Percentiles rank a stretch among this genome's conserved stretches.
Evolutionary conservation across 2,329 filamentous ascomycete genomes (phyloP).

Genomic region (Blastomyces gilchristii): DNA sequence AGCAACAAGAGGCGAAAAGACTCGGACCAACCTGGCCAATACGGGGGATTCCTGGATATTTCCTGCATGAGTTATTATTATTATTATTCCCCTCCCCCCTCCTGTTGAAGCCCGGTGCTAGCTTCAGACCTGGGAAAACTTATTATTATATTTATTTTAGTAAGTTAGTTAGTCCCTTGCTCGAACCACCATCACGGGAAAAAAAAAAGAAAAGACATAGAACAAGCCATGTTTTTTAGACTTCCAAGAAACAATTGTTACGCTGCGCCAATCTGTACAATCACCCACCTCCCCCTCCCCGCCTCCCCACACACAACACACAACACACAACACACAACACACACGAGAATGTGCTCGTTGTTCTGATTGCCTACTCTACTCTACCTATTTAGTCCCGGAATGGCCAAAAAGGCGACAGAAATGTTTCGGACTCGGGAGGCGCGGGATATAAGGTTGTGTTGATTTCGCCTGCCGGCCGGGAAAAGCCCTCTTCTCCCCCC

Average conservation of each 20-base stretch:
- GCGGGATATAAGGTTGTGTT: not conserved
- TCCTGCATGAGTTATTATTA: not conserved
- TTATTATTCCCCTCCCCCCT: no score
- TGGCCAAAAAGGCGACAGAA: not conserved
- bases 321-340: no score
- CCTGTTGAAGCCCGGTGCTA: not conserved
- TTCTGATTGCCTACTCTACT: no score
- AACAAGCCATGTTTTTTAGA: not conserved
- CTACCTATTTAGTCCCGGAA: not conserved
- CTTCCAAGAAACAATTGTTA: no score
- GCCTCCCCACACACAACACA: no score
- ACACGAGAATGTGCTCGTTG: no score
- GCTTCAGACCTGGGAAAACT: not conserved
- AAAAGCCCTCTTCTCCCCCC: not conserved
- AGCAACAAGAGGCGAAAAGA: no score
- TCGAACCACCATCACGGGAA: not conserved
- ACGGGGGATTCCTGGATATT: not conserved
- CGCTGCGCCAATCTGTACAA: no score
- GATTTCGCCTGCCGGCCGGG: not conserved
- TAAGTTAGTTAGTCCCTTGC: not conserved
- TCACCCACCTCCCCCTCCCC: no score
- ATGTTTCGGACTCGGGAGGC: constrained; percentile 1
- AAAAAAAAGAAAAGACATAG: not conserved
- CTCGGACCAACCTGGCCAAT: not conserved
- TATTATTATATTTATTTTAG: no score